Evolutionary conservation across 805 yeast species (phyloP), one percentile per base, ranked within the genome.

Genomic region (Candida anglica): DNA sequence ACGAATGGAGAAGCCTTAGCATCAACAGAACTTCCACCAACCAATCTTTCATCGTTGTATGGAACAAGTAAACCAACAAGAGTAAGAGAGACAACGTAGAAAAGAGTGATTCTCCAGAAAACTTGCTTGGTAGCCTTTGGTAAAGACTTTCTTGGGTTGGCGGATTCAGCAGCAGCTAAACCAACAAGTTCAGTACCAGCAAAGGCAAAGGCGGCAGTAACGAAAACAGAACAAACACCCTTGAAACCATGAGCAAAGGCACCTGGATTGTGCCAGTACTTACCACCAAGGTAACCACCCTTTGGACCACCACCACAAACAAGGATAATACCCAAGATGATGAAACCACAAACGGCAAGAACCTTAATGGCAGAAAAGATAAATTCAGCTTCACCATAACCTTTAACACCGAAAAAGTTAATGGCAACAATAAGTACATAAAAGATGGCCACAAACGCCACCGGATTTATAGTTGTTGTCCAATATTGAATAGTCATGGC

Each of bases 331-430:
- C 53, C 43, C 11, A 44, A 26, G 3, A 53, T 9, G n/a, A 46
- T 39, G 24, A 51, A 45, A 14, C 53, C 53, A n/a, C 44, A 31
- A 11, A 78, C 73, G 32, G 83, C 77, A 15, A 71, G 28, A 9
- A 79, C 75, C 55, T 80, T 80, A 50, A 78, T 67, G 18, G 65
- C 32, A 16, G 82, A 77, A 43, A 78, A 74, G 23, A 75, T 51
- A 41, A 79, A 77, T 50, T 80, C 86, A 8, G 82, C 81, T 54
- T 81, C 86, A 30, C 84, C 86, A 18, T 48, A 48, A 6, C 30
- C 30, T 42, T 67, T 63, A 13, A 73, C 79, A 30, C 76, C 78
- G 36, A 73, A 59, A 51, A 73, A 56, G 42, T 76, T 76, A 34
- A 74, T 69, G 11, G 61, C 33, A 5, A 66, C 52, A 34, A 76